phyloP scores from a whole-genome alignment of 768 basidiomycete genomes.

The Suillus americanus region DNA sequence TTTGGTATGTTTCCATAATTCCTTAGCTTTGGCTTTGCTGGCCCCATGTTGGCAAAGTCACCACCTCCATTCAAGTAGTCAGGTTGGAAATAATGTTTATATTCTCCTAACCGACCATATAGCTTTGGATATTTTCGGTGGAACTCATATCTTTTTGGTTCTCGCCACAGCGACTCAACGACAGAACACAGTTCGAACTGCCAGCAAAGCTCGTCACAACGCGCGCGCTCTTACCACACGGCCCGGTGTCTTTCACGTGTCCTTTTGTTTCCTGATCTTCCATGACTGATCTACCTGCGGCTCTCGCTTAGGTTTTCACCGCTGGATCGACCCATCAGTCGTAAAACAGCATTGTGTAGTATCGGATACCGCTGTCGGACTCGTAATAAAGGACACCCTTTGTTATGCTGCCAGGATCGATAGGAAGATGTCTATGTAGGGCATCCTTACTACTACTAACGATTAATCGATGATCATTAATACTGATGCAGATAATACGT shows the following conservation, averaged over 20 bases:
- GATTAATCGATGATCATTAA: background rate
- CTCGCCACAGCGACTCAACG: conserved; percentile 1
- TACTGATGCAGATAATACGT: background rate
- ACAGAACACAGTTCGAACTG: background rate
- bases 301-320: background rate
- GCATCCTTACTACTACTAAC: background rate
- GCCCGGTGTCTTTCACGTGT: background rate
- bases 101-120: background rate
- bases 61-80: background rate
- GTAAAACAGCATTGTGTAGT: background rate
- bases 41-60: too few species aligned
- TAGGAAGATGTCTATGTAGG: background rate
- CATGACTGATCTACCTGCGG: background rate
- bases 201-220: background rate
- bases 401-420: background rate
- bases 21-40: too few species aligned
- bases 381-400: background rate
- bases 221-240: background rate
- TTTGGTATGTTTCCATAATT: background rate
- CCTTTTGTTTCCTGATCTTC: background rate
- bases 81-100: background rate
- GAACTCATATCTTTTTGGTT: background rate
- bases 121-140: background rate
- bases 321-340: background rate
- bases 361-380: background rate